Conservation (phyloP, 352 stramenopile genomes). For the Globisporangium heterothallicum region DNA sequence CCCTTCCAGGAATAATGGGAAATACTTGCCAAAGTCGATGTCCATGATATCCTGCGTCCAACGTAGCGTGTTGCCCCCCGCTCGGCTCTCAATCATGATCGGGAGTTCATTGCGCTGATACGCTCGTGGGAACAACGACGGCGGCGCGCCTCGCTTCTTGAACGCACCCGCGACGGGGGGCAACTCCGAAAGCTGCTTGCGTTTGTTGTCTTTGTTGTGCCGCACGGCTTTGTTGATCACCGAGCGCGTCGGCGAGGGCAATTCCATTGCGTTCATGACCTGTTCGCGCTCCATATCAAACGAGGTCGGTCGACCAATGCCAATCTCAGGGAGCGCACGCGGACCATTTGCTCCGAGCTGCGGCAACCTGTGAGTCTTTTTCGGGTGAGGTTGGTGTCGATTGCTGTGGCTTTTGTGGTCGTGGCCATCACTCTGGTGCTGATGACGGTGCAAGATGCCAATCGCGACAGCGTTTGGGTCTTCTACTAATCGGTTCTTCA, state of each 20-base stretch:
- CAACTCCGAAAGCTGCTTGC: conserved; percentile 23
- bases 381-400: conserved; percentile 9
- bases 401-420: background rate
- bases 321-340: conserved; percentile 5
- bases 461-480: conserved; percentile 47
- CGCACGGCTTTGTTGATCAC: conserved; percentile 52
- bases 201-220: conserved; percentile 35
- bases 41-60: conserved; percentile 53
- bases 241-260: conserved; percentile 53
- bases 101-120: conserved; percentile 62
- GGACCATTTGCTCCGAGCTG: conserved; percentile 17
- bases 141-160: conserved; percentile 33
- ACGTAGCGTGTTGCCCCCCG: conserved; percentile 44
- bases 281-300: conserved; percentile 43
- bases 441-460: conserved; percentile 22
- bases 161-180: conserved; percentile 51
- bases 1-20: conserved; percentile 90
- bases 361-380: conserved; percentile 47
- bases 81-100: conserved; percentile 56
- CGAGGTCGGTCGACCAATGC: conserved; percentile 20
- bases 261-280: conserved; percentile 43
- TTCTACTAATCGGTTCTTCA: conserved; percentile 51
- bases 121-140: conserved; percentile 49
- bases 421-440: background rate
- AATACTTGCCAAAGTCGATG: conserved; percentile 83